A percentile compares a stretch with the other conserved stretches of the same genome.
These are phyloP conservation scores for Fraxinus excelsior DNA, from an alignment of 257 asterid genomes.

Conservation along the genomic window DNA sequence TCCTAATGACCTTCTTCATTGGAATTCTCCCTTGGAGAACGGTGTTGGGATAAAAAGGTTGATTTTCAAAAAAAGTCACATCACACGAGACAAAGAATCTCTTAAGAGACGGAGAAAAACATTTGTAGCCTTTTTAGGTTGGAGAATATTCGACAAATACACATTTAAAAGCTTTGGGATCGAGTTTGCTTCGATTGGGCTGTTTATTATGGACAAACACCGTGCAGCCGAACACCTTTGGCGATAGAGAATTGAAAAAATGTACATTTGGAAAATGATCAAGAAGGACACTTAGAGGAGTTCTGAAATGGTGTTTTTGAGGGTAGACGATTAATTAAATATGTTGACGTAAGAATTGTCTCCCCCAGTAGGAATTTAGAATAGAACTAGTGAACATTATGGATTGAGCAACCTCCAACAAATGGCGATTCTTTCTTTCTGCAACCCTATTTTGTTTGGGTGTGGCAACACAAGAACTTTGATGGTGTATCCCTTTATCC, in stretches of 20 bases:
- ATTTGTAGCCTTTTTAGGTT: background rate
- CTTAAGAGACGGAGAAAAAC: background rate
- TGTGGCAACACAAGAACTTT: background rate
- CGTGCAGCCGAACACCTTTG: background rate
- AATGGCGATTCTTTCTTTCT: background rate
- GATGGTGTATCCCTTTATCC: background rate
- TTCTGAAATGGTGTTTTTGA: background rate
- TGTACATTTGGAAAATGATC: background rate
- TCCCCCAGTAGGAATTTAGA: background rate
- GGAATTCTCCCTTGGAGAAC: background rate
- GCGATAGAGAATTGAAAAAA: background rate
- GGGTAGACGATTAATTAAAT: too few species aligned
- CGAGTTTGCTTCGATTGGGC: background rate
- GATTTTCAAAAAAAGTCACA: background rate
- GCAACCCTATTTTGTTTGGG: background rate
- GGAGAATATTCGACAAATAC: background rate
- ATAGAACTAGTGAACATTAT: background rate
- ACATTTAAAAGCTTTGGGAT: background rate
- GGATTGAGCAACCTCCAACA: background rate
- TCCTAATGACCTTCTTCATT: background rate
- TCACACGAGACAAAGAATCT: background rate
- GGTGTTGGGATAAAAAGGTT: background rate
- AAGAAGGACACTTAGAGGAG: background rate
- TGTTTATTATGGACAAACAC: background rate
- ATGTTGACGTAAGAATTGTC: too few species aligned